Evolutionary conservation across 768 basidiomycete genomes (phyloP).

Genomic region (Cantharellus anzutake): DNA sequence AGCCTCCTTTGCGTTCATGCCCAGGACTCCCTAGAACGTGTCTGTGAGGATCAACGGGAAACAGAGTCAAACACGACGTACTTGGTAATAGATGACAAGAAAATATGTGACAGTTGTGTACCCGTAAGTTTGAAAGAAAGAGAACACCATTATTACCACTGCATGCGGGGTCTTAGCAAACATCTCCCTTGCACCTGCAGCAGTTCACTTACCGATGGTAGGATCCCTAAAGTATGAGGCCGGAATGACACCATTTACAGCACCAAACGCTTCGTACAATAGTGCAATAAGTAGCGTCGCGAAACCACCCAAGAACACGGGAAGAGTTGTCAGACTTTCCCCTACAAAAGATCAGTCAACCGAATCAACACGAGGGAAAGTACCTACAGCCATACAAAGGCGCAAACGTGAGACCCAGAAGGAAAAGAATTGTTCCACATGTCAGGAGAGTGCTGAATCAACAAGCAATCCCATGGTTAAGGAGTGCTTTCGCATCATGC

Average conservation of each 20-base stretch:
- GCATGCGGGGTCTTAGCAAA: not conserved
- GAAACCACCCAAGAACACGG: not conserved
- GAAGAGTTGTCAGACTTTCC: not conserved
- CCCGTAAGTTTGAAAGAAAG: conserved; percentile 65
- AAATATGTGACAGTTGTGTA: conserved; percentile 79
- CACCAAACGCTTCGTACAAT: conserved; percentile 20
- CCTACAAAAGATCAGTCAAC: too few relatives aligned
- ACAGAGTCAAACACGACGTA: conserved; percentile 15
- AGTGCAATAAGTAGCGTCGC: not conserved
- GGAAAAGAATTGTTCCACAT: too few relatives aligned
- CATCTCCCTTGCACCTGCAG: not conserved
- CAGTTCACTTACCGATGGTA: not conserved
- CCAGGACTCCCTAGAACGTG: conserved; percentile 39
- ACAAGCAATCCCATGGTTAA: too few relatives aligned
- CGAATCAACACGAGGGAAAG: too few relatives aligned
- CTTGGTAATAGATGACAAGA: conserved; percentile 69
- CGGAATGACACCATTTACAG: conserved; percentile 44
- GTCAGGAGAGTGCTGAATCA: too few relatives aligned
- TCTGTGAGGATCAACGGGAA: conserved; percentile 3
- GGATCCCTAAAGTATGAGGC: not conserved
- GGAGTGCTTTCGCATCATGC: too few relatives aligned
- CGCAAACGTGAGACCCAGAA: too few relatives aligned
- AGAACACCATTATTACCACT: conserved; percentile 27
- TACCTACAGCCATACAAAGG: too few relatives aligned
- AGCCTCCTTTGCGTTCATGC: conserved; percentile 48